Base-by-base conservation (phyloP, 345 rosid species). In the Limnanthes douglasii region DNA sequence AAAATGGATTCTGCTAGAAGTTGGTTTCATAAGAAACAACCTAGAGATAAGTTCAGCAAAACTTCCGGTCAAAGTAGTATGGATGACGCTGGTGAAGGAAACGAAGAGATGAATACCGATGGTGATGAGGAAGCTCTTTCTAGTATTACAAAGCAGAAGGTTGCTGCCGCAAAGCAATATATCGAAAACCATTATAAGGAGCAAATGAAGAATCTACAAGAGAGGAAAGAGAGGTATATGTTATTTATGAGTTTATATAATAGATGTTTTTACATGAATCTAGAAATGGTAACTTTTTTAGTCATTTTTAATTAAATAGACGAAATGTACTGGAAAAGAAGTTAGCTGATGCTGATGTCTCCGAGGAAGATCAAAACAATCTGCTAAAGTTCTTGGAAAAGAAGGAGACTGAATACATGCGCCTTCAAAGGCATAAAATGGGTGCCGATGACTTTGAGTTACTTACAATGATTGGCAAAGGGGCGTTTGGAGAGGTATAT, bases 361-460 rank as follows among this genome's bases (percentile, higher is more conserved):
- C 88, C 0, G 75, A 82, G 65, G 93, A 86, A 67, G 97, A 86
- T 63, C 94, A 78, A 65, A 68, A 43, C 53, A 86, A 82, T 57
- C 64, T 86, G 8, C 61, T 78, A 0, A 82, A 82, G 57, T 86
- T 63, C 59, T 70, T 78, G 75, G 97, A 86, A 79, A 62, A 71
- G 65, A 86, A 82, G 58, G 97, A 86, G 58, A 86, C 93, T 19
- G 94, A 82, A 53, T 86, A 78, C 41, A 86, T 86, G 94, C 76
- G 97, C 41, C 82, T 78, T 47, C 92, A 82, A 50, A 68, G 97
- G 50, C 97, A 78, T 69, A 86, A 81, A 54, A 81, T 78, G 92
- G 81, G 92, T 31, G 86, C 48, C 37, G 96, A 86, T 57, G 96
- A 86, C 57, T 86, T 86, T 34, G 94, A 78, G 41, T 61, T 78